Percentiles rank a stretch among this genome's conserved stretches.
Conservation (phyloP, 345 rosid genomes). For the Citrus unshiu region DNA sequence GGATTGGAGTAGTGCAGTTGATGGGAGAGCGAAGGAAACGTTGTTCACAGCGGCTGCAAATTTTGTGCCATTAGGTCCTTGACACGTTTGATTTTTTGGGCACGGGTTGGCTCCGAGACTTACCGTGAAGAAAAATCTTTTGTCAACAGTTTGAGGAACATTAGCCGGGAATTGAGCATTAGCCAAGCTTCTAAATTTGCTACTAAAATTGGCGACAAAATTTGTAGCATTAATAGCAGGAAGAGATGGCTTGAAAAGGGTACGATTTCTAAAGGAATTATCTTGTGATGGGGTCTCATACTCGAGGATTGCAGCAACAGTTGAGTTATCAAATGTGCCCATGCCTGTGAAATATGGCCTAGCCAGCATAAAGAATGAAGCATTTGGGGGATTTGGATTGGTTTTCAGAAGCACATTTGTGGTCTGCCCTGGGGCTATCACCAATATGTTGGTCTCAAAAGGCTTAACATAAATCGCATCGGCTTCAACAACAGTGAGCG, state of each 20-base stretch:
- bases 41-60: constrained; percentile 69
- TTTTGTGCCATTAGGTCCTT: constrained; percentile 67
- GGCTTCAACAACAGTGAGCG: constrained; percentile 64
- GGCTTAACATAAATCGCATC: constrained; percentile 78
- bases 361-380: constrained; percentile 63
- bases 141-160: constrained; percentile 54
- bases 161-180: constrained; percentile 44
- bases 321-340: constrained; percentile 67
- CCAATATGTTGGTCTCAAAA: constrained; percentile 39
- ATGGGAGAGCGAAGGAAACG: constrained; percentile 53
- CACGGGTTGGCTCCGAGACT: constrained; percentile 66
- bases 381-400: constrained; percentile 42
- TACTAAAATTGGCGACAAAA: constrained; percentile 40
- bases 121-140: constrained; percentile 47
- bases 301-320: constrained; percentile 60
- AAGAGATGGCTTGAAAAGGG: constrained; percentile 40
- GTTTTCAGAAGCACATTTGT: constrained; percentile 63
- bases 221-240: constrained; percentile 59
- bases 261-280: neutral
- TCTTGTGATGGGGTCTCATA: constrained; percentile 27
- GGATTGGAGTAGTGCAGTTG: constrained; percentile 52
- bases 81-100: constrained; percentile 64
- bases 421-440: constrained; percentile 71
- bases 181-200: constrained; percentile 51
- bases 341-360: constrained; percentile 65